Evolutionary conservation across 495 filamentous ascomycete species (phyloP).

Genomic region (Aspergillus egyptiacus): DNA sequence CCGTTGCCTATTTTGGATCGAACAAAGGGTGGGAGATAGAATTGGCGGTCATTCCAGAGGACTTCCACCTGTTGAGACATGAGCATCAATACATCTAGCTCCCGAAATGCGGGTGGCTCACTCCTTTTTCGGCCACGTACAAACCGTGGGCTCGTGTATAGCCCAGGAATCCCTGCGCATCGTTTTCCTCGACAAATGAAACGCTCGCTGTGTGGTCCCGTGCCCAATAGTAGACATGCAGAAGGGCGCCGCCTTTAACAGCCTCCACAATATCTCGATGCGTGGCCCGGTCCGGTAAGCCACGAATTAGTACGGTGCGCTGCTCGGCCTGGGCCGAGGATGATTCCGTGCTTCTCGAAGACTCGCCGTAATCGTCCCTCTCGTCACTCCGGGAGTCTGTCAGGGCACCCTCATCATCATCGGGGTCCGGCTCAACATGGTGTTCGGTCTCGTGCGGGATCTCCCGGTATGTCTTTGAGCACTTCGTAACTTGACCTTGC

Average conservation of each 20-base stretch:
- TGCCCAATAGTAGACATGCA: conserved; percentile 63
- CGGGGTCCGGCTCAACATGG: conserved; percentile 16
- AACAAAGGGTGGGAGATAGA: conserved; percentile 59
- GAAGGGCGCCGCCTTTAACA: conserved; percentile 62
- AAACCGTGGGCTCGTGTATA: conserved; percentile 61
- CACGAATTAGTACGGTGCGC: conserved; percentile 57
- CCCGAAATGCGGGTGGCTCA: conserved; percentile 34
- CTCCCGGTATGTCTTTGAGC: background rate
- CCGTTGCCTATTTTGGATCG: conserved; percentile 60
- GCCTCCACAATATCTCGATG: conserved; percentile 61
- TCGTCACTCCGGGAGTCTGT: conserved; percentile 30
- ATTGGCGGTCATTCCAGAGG: conserved; percentile 69
- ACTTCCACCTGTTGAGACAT: conserved; percentile 52
- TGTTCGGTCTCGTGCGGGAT: background rate
- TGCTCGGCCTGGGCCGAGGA: conserved; percentile 24
- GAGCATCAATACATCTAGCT: background rate
- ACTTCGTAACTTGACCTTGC: background rate
- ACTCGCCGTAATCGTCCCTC: conserved; percentile 33
- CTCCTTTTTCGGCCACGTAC: conserved; percentile 63
- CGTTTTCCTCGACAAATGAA: conserved; percentile 61
- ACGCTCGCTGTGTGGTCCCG: conserved; percentile 59
- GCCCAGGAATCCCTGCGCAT: conserved; percentile 57
- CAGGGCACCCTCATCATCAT: conserved; percentile 28
- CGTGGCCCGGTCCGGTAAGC: conserved; percentile 57
- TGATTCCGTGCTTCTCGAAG: conserved; percentile 25